Base-by-base conservation (phyloP, 177 flowering plant genomes). In the Telopea speciosissima region DNA sequence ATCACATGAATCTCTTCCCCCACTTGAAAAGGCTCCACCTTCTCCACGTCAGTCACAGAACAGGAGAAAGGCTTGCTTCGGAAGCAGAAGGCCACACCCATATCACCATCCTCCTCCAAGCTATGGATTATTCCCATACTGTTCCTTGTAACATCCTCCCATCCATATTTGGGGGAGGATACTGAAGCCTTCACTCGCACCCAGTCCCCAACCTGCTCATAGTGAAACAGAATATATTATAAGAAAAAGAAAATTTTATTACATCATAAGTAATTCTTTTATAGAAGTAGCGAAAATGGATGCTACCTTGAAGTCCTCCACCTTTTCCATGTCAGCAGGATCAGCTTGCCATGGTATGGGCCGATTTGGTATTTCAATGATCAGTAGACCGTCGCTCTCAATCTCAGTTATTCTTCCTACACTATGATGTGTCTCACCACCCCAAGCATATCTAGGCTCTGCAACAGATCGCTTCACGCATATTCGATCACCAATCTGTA, bases 361-460 rank as follows among this genome's bases (percentile, higher is more conserved):
- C 70, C 99, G 88, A 75, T 89, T 86, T 22, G 97, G 92, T 77
- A 96, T 93, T 78, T 96, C 97, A 74, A 96, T 89, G 66, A 91
- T 84, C 72, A 96, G 79, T 52, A 93, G 89, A 67, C 99, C 99
- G 79, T 93, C 97, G 78, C 75, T 90, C 83, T 88, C 99, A 70
- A 96, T 89, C 79, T 93, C 99, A 77, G 85, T 87, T 45, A 96
- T 85, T 73, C 82, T 86, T 72, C 99, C 99, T 26, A 96, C 95
- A 75, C 98, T 96, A 68, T 96, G 98, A 84, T 96, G 98, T n/a
- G 99, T 96, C 85, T 96, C 99, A 77, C 99, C 98, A 65, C 99
- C 99, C 99, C 99, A 96, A 70, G 96, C 97, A 80, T 90, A 96
- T 79, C 99, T 84, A 26, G 99, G 99, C 79, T 93, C 98, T 67